These are phyloP conservation scores for Ogataea methylovora DNA, from an alignment of 805 yeast species.

Conservation along the genomic window DNA sequence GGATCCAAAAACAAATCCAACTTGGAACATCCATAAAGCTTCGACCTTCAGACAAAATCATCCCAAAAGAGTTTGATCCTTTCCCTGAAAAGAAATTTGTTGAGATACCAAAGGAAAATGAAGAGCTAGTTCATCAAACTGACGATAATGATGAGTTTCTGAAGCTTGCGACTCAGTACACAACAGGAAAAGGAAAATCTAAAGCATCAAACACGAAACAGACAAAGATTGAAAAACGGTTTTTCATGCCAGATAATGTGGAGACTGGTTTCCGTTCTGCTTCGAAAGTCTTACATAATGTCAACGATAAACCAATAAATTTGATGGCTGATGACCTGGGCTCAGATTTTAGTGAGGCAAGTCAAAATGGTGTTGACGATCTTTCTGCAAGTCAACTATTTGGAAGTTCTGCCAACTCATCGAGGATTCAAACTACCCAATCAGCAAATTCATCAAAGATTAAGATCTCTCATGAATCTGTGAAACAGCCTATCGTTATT, in stretches of 20 bases:
- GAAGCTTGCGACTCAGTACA: conserved; percentile 57
- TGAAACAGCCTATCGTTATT: conserved; percentile 1
- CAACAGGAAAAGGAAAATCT: conserved; percentile 32
- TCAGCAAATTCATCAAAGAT: too few relatives aligned
- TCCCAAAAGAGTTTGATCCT: conserved; percentile 56
- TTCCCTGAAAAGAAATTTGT: conserved; percentile 47
- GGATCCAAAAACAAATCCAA: conserved; percentile 65
- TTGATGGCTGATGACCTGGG: too few relatives aligned
- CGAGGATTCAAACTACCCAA: too few relatives aligned
- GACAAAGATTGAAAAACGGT: conserved; percentile 30
- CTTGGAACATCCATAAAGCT: conserved; percentile 36
- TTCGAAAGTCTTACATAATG: too few relatives aligned
- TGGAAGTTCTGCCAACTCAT: background rate
- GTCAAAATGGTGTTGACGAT: conserved; percentile 5
- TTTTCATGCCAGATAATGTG: conserved; percentile 71
- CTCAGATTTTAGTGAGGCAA: conserved; percentile 10
- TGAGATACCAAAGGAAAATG: conserved; percentile 65
- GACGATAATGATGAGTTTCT: conserved; percentile 59
- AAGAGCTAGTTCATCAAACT: conserved; percentile 37
- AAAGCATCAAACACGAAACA: conserved; percentile 7
- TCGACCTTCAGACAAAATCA: conserved; percentile 51
- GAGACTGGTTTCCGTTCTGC: conserved; percentile 56
- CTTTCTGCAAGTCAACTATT: background rate
- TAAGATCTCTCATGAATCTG: conserved; percentile 1
- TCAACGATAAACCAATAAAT: too few relatives aligned